Percentiles rank a stretch among this genome's conserved stretches.
phyloP scores from a whole-genome alignment of 2,329 filamentous ascomycete species.

The Ceratocystis huliohia region DNA sequence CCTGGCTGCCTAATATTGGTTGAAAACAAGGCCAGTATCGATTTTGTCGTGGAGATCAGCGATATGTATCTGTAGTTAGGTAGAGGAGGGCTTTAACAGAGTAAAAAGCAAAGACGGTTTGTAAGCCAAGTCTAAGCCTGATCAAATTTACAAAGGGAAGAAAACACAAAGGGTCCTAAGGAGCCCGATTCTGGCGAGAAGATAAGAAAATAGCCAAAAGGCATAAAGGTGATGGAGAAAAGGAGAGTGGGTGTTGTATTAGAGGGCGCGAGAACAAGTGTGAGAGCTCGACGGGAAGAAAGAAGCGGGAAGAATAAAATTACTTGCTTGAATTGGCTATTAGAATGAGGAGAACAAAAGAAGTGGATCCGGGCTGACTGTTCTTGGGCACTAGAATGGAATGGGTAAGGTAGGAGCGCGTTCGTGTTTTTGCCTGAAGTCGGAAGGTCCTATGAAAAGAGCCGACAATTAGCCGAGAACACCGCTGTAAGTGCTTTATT shows the following conservation, averaged over 20 bases:
- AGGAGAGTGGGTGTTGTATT: not conserved
- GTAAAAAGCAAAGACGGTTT: not conserved
- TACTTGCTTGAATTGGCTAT: no score
- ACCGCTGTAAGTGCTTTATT: not conserved
- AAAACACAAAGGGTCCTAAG: not conserved
- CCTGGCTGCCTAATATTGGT: no score
- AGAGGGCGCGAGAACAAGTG: no score
- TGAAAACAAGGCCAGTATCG: not conserved
- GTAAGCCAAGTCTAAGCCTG: not conserved
- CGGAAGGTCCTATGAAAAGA: not conserved
- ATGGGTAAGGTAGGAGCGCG: not conserved
- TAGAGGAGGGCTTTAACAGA: not conserved
- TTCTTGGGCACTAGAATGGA: not conserved
- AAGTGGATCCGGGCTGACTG: not conserved
- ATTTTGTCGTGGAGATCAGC: not conserved
- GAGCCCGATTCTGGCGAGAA: not conserved
- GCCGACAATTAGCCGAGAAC: not conserved
- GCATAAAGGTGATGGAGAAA: not conserved
- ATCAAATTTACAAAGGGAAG: not conserved
- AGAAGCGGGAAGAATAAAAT: not conserved
- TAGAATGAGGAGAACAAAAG: not conserved
- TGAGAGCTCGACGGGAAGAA: not conserved
- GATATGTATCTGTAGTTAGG: not conserved
- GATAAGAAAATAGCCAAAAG: not conserved
- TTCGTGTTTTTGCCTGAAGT: conserved; percentile 1